Evolutionary conservation across 2,329 filamentous ascomycete species (phyloP).

Genomic region (Pseudogymnoascus sp.): DNA sequence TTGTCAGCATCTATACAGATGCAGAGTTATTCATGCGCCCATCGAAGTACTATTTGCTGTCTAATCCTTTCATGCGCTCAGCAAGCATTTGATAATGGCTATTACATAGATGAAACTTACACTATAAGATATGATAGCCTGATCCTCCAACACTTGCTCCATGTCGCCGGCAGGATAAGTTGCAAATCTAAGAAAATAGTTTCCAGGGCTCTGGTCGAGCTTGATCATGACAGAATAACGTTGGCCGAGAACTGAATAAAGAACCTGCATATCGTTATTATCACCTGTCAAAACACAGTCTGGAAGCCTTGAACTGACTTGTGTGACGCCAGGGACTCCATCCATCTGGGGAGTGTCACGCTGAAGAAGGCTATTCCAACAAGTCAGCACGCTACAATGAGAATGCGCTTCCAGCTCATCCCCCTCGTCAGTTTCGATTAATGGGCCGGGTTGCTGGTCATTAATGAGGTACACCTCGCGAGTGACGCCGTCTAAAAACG

Average conservation of each 20-base stretch:
- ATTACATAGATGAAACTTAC: not conserved
- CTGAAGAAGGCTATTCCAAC: slow-evolving; percentile 31
- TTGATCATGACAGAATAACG: slow-evolving; percentile 20
- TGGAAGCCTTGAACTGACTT: not conserved
- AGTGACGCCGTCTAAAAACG: no score
- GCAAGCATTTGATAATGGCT: not conserved
- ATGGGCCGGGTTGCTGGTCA: no score
- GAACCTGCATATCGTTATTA: no score
- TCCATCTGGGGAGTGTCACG: slow-evolving; percentile 28
- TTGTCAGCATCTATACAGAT: not conserved
- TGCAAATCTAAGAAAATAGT: slow-evolving; percentile 12
- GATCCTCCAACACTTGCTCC: not conserved
- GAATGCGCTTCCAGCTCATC: no score
- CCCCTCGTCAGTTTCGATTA: no score
- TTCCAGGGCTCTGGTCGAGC: slow-evolving; percentile 16
- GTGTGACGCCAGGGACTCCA: slow-evolving; percentile 31
- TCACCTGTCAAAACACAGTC: no score
- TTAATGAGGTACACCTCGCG: no score
- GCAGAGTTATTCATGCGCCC: not conserved
- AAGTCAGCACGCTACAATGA: no score
- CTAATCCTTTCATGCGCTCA: not conserved
- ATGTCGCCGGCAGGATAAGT: not conserved
- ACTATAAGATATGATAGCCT: not conserved
- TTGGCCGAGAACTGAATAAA: slow-evolving; percentile 14
- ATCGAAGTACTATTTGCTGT: not conserved